These are phyloP conservation scores for Mycena metata DNA, from an alignment of 768 basidiomycete species.

Conservation along the genomic window DNA sequence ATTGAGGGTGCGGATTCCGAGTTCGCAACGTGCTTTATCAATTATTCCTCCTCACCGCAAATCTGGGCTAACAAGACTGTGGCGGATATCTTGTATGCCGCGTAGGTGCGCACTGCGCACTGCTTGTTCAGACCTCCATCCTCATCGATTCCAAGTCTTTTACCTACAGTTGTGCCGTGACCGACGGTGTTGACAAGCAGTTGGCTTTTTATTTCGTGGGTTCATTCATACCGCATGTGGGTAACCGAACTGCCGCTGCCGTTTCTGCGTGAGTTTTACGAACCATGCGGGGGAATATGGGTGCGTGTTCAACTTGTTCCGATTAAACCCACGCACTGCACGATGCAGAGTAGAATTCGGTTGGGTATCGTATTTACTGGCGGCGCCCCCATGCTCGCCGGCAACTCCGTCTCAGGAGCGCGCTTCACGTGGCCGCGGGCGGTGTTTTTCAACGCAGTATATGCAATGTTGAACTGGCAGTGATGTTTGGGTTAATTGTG, in stretches of 20 bases:
- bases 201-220: conserved; percentile 49
- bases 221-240: conserved; percentile 35
- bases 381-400: conserved; percentile 26
- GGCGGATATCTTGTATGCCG: no score
- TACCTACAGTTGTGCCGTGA: conserved; percentile 54
- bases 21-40: no score
- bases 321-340: not conserved
- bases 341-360: conserved; percentile 8
- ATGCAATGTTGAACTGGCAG: not conserved
- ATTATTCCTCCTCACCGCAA: no score
- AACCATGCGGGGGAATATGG: conserved; percentile 16
- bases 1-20: no score
- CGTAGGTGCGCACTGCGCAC: no score
- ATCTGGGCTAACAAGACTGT: no score
- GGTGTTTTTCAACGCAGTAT: conserved; percentile 14
- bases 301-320: not conserved
- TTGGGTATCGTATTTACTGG: conserved; percentile 18
- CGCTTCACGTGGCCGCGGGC: conserved; percentile 12
- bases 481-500: not conserved
- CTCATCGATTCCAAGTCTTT: conserved; percentile 37
- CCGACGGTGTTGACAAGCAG: conserved; percentile 44
- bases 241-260: not conserved
- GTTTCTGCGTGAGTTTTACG: not conserved
- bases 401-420: conserved; percentile 20
- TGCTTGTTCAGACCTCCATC: no score